Evolutionary conservation across 306 rosid species (phyloP).

Genomic region (Quercus parvula): DNA sequence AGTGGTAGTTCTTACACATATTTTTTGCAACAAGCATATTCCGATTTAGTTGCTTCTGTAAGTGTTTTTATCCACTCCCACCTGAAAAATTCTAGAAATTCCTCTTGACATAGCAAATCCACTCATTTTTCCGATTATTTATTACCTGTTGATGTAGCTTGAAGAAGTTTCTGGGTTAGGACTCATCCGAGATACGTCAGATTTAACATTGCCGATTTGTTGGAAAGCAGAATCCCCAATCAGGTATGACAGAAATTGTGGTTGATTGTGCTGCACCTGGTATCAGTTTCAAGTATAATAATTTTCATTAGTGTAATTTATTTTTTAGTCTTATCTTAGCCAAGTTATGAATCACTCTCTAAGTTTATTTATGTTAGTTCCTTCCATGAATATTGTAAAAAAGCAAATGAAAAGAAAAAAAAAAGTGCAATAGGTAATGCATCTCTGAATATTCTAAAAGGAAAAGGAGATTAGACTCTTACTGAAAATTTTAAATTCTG

Average conservation of each 20-base stretch:
- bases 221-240: slow-evolving; percentile 58
- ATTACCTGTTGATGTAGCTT: slow-evolving; percentile 47
- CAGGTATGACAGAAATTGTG: slow-evolving; percentile 34
- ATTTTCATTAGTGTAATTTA: neutral
- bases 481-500: neutral
- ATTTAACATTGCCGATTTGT: slow-evolving; percentile 64
- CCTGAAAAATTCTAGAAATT: neutral
- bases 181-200: slow-evolving; percentile 55
- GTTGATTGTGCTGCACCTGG: neutral
- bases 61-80: slow-evolving; percentile 31
- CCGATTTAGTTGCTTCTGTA: slow-evolving; percentile 62
- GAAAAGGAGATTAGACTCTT: neutral
- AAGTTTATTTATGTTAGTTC: neutral
- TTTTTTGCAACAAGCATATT: slow-evolving; percentile 59
- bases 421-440: neutral
- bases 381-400: neutral
- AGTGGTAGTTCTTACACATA: slow-evolving; percentile 85
- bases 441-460: neutral
- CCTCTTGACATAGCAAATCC: neutral
- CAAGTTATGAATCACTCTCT: neutral
- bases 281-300: neutral
- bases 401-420: neutral
- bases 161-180: slow-evolving; percentile 47
- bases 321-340: neutral
- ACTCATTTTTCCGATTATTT: slow-evolving; percentile 7